Evolutionary conservation across 352 stramenopile genomes (phyloP).

Genomic region (Phytophthora boehmeriae): DNA sequence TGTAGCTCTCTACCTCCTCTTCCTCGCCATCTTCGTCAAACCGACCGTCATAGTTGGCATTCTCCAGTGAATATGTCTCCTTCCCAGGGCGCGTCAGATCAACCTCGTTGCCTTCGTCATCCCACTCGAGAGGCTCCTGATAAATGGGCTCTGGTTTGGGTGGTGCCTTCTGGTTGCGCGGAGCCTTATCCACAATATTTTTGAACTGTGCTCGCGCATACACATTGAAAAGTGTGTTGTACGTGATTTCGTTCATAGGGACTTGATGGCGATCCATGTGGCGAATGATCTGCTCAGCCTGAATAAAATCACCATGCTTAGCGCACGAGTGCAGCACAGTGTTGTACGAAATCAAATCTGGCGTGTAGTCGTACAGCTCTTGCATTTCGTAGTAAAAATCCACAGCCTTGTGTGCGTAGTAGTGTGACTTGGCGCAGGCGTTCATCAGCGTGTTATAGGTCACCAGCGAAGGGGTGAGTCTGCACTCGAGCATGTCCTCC

Average conservation of each 20-base stretch:
- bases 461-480: constrained; percentile 67
- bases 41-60: constrained; percentile 71
- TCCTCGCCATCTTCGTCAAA: constrained; percentile 67
- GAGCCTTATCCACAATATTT: constrained; percentile 67
- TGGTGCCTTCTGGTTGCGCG: constrained; percentile 53
- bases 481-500: constrained; percentile 76
- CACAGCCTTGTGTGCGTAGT: constrained; percentile 84
- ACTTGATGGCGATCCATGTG: constrained; percentile 77
- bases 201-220: constrained; percentile 80
- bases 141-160: constrained; percentile 55
- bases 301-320: constrained; percentile 77
- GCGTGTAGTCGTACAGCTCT: constrained; percentile 84
- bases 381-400: constrained; percentile 90
- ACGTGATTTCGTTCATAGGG: constrained; percentile 68
- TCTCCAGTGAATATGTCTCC: constrained; percentile 59
- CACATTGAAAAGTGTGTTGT: constrained; percentile 80
- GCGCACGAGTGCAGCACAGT: constrained; percentile 79
- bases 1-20: constrained; percentile 49
- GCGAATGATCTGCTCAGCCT: constrained; percentile 74
- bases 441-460: constrained; percentile 86
- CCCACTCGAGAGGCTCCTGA: constrained; percentile 73
- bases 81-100: constrained; percentile 74
- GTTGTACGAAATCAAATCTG: constrained; percentile 79
- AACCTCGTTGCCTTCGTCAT: constrained; percentile 75
- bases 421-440: constrained; percentile 83